Conservation (phyloP, 805 yeast genomes). For the Metschnikowia peoriensis region DNA sequence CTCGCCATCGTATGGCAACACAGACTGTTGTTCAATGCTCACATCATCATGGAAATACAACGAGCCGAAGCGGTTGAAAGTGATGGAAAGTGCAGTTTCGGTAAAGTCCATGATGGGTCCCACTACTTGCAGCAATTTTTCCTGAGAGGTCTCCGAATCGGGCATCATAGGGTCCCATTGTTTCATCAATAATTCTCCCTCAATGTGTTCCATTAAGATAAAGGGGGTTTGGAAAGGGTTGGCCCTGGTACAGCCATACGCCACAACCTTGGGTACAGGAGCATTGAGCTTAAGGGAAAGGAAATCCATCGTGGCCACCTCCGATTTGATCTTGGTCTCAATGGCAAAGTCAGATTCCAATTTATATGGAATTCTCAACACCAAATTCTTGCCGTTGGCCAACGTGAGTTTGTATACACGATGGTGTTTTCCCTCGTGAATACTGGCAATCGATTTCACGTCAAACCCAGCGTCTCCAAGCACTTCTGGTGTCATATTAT, state of each 20-base stretch:
- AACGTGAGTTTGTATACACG: conserved; percentile 75
- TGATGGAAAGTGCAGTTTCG: conserved; percentile 49
- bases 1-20: conserved; percentile 64
- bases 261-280: conserved; percentile 69
- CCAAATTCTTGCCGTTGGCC: conserved; percentile 57
- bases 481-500: conserved; percentile 43
- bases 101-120: conserved; percentile 72
- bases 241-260: conserved; percentile 58
- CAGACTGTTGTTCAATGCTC: conserved; percentile 37
- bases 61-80: conserved; percentile 77
- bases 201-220: conserved; percentile 74
- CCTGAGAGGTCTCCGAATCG: conserved; percentile 49
- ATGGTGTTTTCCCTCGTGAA: conserved; percentile 94
- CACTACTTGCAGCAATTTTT: conserved; percentile 57
- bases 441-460: conserved; percentile 70
- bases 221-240: conserved; percentile 74
- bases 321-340: conserved; percentile 72
- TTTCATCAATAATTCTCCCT: conserved; percentile 82
- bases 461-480: conserved; percentile 46
- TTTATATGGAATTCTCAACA: conserved; percentile 84
- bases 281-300: conserved; percentile 60
- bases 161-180: conserved; percentile 82
- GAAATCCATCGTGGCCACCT: conserved; percentile 93
- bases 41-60: conserved; percentile 77
- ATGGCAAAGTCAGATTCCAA: conserved; percentile 64